phyloP scores from a whole-genome alignment of 2,329 filamentous ascomycete genomes.

The Xylaria sp. region DNA sequence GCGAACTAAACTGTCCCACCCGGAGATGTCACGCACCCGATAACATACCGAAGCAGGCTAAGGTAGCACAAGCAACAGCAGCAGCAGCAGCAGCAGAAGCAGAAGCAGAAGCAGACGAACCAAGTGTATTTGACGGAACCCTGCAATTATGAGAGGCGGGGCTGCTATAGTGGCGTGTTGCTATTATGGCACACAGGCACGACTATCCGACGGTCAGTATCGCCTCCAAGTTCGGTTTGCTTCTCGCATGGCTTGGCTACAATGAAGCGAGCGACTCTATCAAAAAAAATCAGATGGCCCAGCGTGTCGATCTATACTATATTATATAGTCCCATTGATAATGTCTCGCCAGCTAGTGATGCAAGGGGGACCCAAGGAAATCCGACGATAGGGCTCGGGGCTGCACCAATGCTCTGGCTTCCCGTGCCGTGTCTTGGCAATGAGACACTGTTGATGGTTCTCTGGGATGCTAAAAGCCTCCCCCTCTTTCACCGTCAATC shows the following conservation, averaged over 20 bases:
- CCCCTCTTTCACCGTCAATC: neutral
- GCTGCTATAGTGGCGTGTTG: constrained; percentile 21
- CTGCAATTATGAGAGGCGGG: constrained; percentile 12
- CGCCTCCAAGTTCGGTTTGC: constrained; percentile 18
- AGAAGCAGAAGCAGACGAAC: neutral
- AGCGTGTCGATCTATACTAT: constrained; percentile 19
- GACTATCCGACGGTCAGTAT: constrained; percentile 36
- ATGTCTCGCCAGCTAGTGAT: constrained; percentile 7
- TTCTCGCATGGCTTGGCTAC: constrained; percentile 25
- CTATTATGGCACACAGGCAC: constrained; percentile 35
- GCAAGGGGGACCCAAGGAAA: constrained; percentile 28
- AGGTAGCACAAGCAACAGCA: neutral
- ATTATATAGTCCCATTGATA: neutral
- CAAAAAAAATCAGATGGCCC: constrained; percentile 2
- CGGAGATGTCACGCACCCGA: neutral
- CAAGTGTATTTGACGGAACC: constrained; percentile 6
- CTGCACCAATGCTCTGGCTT: constrained; percentile 18
- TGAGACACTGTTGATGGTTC: constrained; percentile 13
- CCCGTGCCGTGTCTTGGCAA: constrained; percentile 38
- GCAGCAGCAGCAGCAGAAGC: no score
- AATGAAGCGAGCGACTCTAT: constrained; percentile 15
- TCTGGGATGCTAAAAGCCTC: constrained; percentile 7
- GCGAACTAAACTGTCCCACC: neutral
- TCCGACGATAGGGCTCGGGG: constrained; percentile 30
- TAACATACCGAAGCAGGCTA: neutral